Evolutionary conservation across 2,329 filamentous ascomycete species (phyloP).

Genomic region (Colletotrichum lini): DNA sequence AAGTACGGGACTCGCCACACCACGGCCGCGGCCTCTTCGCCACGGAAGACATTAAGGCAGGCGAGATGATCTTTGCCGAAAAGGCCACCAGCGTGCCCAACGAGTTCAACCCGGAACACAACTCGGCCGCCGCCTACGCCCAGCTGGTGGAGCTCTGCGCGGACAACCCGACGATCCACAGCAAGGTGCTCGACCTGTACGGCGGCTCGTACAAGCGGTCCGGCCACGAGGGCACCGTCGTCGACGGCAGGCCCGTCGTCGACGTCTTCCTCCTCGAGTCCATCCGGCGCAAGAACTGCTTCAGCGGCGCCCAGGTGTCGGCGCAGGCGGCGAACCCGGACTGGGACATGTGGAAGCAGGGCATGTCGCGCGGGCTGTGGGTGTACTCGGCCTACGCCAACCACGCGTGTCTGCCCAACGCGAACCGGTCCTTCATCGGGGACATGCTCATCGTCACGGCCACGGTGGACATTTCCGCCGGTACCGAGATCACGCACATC

Average conservation of each 20-base stretch:
- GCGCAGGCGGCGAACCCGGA: constrained; percentile 48
- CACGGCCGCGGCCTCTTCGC: constrained; percentile 62
- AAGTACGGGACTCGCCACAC: constrained; percentile 49
- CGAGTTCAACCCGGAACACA: constrained; percentile 56
- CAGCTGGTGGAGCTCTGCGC: constrained; percentile 55
- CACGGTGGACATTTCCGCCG: constrained; percentile 52
- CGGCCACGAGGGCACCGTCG: constrained; percentile 50
- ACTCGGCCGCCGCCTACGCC: constrained; percentile 61
- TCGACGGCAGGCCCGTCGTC: constrained; percentile 54
- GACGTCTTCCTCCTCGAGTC: constrained; percentile 58
- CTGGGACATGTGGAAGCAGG: constrained; percentile 44
- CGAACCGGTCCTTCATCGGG: constrained; percentile 52
- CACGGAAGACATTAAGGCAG: constrained; percentile 51
- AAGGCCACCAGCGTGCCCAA: constrained; percentile 58
- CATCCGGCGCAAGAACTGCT: constrained; percentile 59
- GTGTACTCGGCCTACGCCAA: constrained; percentile 54
- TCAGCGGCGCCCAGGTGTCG: constrained; percentile 52
- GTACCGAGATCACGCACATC: constrained; percentile 56
- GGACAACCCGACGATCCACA: constrained; percentile 56
- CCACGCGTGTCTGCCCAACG: constrained; percentile 54
- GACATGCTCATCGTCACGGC: constrained; percentile 53
- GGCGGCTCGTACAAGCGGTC: constrained; percentile 52
- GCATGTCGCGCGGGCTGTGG: constrained; percentile 51
- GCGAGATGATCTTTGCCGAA: constrained; percentile 59
- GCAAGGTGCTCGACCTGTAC: constrained; percentile 53